Evolutionary conservation across 805 yeast species (phyloP), one percentile per base, ranked within the genome.

Genomic region (Cyberlindnera veronae): DNA sequence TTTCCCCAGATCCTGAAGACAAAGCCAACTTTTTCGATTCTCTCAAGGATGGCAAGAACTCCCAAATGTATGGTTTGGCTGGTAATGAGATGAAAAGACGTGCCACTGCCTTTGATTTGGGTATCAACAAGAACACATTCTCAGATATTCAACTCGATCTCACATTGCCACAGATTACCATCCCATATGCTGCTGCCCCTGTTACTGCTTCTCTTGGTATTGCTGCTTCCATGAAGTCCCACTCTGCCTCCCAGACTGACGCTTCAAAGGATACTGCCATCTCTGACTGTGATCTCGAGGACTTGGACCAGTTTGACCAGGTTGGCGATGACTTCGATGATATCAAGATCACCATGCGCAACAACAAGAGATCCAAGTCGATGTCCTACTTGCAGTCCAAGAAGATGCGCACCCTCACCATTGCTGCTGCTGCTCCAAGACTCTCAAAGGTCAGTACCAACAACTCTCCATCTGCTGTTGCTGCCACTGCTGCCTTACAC

Each of bases 341-440:
- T 45, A 46, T 67, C 53, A 53, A 66, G 53, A 67, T 71, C 48
- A 53, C 72, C 49, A 47, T 69, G 60, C 55, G 68, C 41, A 62
- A 35, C 40, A 74, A 70, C 44, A 74, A 80, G 55, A 67, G 87
- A 51, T 79, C 86, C 12, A 80, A 80, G 57, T 79, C 85, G 13
- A 70, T 57, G 77, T 75, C 82, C 27, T 77, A 74, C 51, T 61
- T 79, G 40, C 67, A 73, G 34, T 63, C 68, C 45, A 79, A 79
- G 58, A 75, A 73, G 57, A 63, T 71, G 33, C 68, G 68, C 18
- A 45, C 60, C 14, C 29, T 57, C 32, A 83, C 91, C 12, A 87
- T 87, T 15, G 91, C 91, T 17, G 89, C 89, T 11, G 88, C 87
- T 19, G 86, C 91, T 24, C 93, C 93, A 42, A 69, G 91, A 54